These are phyloP conservation scores for Pulveroboletus frians DNA, from an alignment of 768 basidiomycete species.

Conservation along the genomic window DNA sequence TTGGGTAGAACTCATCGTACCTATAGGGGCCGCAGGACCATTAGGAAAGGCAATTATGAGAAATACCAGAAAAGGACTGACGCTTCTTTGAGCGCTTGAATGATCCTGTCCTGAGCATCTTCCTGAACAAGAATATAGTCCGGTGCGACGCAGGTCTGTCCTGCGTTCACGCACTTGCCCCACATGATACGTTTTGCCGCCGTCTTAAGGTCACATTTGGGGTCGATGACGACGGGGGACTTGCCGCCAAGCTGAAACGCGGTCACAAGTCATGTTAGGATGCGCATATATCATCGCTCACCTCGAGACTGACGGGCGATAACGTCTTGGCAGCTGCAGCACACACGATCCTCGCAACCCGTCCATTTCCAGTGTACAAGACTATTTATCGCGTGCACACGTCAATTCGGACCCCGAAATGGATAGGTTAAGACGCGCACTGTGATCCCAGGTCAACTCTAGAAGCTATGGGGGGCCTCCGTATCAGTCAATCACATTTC, in stretches of 20 bases:
- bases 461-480: conserved; percentile 44
- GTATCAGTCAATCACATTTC: not conserved
- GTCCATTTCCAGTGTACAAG: conserved; percentile 55
- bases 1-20: conserved; percentile 35
- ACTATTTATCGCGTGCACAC: conserved; percentile 14
- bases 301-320: conserved; percentile 61
- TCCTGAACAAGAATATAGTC: conserved; percentile 48
- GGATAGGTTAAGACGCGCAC: conserved; percentile 25
- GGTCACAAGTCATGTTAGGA: not conserved
- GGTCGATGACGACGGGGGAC: conserved; percentile 70
- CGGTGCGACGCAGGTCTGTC: conserved; percentile 69
- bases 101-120: conserved; percentile 34
- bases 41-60: not conserved
- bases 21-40: conserved; percentile 1
- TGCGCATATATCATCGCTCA: conserved; percentile 17
- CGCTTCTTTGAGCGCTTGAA: conserved; percentile 40
- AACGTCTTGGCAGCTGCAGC: conserved; percentile 72
- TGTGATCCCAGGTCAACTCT: conserved; percentile 64
- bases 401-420: not conserved
- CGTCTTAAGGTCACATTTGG: conserved; percentile 57
- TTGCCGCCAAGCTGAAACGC: conserved; percentile 59
- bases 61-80: conserved; percentile 22
- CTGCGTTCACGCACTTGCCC: conserved; percentile 77
- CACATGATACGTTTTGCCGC: conserved; percentile 72
- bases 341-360: conserved; percentile 64